Percentiles rank a stretch among this genome's conserved stretches.
phyloP scores from a whole-genome alignment of 164 flowering plant species.

The Vitis riparia region DNA sequence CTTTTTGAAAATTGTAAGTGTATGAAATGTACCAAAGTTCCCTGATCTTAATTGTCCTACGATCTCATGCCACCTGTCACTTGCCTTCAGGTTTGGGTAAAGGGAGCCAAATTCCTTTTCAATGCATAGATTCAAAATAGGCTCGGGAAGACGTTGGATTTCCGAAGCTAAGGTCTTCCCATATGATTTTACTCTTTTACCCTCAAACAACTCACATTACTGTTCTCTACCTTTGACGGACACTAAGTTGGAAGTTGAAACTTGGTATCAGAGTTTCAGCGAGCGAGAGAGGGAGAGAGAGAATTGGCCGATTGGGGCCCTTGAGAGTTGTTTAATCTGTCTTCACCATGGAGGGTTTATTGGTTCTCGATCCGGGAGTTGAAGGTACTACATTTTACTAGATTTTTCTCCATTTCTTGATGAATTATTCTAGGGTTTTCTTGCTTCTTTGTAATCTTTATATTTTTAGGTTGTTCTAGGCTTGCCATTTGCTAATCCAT shows the following conservation, averaged over 20 bases:
- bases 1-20: too few relatives aligned
- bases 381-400: too few relatives aligned
- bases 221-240: neutral
- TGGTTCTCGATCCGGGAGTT: neutral
- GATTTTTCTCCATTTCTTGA: neutral
- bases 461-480: neutral
- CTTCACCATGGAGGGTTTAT: neutral
- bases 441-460: neutral
- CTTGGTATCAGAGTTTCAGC: too few relatives aligned
- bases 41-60: too few relatives aligned
- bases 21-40: too few relatives aligned
- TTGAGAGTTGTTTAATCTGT: too few relatives aligned
- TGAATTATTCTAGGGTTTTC: neutral
- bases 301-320: neutral
- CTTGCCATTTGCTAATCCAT: neutral
- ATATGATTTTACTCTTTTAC: neutral
- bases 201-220: neutral
- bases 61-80: too few relatives aligned
- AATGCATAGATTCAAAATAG: constrained; percentile 5
- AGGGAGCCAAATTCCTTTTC: too few relatives aligned
- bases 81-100: too few relatives aligned
- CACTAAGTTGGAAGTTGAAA: too few relatives aligned
- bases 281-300: neutral
- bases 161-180: neutral
- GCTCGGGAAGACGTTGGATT: constrained; percentile 12